Conservation (phyloP, 2,329 filamentous ascomycete genomes). For the Phyllosticta citriasiana region DNA sequence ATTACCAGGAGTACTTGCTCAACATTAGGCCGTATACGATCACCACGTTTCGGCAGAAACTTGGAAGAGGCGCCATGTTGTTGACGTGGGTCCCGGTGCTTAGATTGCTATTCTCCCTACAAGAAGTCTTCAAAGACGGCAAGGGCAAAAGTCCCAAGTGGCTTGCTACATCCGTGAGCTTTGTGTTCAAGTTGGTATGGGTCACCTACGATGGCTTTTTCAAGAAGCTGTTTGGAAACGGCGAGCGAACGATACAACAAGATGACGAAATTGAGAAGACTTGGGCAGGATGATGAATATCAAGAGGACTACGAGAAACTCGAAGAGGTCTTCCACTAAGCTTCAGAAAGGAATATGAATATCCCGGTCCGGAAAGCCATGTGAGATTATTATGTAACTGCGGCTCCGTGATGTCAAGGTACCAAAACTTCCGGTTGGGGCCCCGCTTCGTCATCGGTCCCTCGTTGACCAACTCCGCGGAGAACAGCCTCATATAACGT, state of each 20-base stretch:
- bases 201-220: slow-evolving; percentile 53
- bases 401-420: not conserved
- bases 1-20: slow-evolving; percentile 66
- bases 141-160: slow-evolving; percentile 60
- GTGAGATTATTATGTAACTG: not conserved
- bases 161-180: slow-evolving; percentile 45
- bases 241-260: slow-evolving; percentile 53
- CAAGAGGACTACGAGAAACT: not conserved
- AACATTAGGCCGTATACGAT: slow-evolving; percentile 59
- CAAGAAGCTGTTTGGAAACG: slow-evolving; percentile 68
- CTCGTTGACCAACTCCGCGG: not conserved
- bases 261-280: slow-evolving; percentile 7
- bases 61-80: slow-evolving; percentile 57
- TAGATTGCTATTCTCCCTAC: slow-evolving; percentile 41
- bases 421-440: not conserved
- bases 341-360: not conserved
- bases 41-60: slow-evolving; percentile 55
- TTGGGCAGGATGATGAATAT: not conserved
- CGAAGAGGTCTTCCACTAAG: not conserved
- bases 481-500: not conserved
- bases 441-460: not conserved
- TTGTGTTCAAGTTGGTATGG: slow-evolving; percentile 53
- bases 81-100: slow-evolving; percentile 50
- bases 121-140: slow-evolving; percentile 48
- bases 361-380: not conserved